phyloP scores from a whole-genome alignment of 345 rosid species.

The Dovyalis caffra region DNA sequence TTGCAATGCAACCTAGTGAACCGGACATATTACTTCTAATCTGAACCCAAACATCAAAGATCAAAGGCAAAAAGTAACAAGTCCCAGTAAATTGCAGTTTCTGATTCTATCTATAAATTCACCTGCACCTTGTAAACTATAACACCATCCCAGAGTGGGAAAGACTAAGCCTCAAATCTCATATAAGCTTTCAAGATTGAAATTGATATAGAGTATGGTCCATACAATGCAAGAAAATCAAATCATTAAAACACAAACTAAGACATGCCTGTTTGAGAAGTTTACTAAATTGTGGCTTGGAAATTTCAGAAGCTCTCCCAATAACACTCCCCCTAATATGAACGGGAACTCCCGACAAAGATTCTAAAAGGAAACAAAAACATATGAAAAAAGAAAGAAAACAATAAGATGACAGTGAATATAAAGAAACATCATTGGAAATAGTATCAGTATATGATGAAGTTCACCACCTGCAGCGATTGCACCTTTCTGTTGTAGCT shows the following conservation, averaged over 20 bases:
- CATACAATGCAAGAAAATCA: not conserved
- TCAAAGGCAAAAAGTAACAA: too few species aligned
- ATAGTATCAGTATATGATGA: not conserved
- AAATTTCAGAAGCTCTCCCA: constrained; percentile 25
- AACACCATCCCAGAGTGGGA: too few species aligned
- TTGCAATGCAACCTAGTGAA: too few species aligned
- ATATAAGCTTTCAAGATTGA: too few species aligned
- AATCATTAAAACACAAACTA: not conserved
- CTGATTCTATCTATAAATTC: too few species aligned
- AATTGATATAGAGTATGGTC: too few species aligned
- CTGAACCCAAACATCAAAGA: too few species aligned
- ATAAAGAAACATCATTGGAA: not conserved
- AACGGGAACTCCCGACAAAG: constrained; percentile 35
- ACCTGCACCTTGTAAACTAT: too few species aligned
- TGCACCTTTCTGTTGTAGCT: constrained; percentile 36
- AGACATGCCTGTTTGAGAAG: constrained; percentile 38
- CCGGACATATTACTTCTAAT: too few species aligned
- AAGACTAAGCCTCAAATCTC: too few species aligned
- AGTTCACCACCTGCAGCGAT: constrained; percentile 19
- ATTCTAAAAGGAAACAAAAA: constrained; percentile 12
- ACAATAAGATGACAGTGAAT: not conserved
- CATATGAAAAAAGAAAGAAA: not conserved
- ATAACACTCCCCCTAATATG: constrained; percentile 30
- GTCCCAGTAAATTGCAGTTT: too few species aligned
- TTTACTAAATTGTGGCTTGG: constrained; percentile 32